phyloP scores from a whole-genome alignment of 2,329 filamentous ascomycete species.

The Monosporascus sp. region DNA sequence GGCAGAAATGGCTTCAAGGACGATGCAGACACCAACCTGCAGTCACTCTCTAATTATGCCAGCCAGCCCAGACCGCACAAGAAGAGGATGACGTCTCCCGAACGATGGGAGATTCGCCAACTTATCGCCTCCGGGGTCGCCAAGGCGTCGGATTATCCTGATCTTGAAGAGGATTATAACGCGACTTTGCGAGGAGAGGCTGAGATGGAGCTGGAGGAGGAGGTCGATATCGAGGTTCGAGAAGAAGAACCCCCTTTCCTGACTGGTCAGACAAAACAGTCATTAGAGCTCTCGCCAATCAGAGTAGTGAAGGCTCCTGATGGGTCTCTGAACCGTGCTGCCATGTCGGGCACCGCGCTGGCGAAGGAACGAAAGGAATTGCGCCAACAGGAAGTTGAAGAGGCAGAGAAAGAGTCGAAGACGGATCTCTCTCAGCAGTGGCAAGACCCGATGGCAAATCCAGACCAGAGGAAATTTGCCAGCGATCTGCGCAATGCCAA shows the following conservation, averaged over 20 bases:
- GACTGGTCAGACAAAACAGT: conserved; percentile 93
- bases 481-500: conserved; percentile 72
- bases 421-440: conserved; percentile 86
- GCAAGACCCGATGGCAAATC: conserved; percentile 92
- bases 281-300: conserved; percentile 89
- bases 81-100: conserved; percentile 93
- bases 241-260: conserved; percentile 97
- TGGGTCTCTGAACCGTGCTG: conserved; percentile 93
- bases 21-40: conserved; percentile 40
- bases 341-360: conserved; percentile 84
- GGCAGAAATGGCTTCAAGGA: conserved; percentile 46
- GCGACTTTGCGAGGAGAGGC: conserved; percentile 80
- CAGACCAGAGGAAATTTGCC: conserved; percentile 82
- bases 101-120: conserved; percentile 96
- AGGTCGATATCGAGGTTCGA: conserved; percentile 92
- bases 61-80: conserved; percentile 57
- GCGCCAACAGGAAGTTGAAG: conserved; percentile 81
- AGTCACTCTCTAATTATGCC: conserved; percentile 58
- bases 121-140: conserved; percentile 92
- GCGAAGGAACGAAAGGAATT: conserved; percentile 88
- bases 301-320: conserved; percentile 96
- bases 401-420: conserved; percentile 66
- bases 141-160: conserved; percentile 89
- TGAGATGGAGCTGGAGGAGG: conserved; percentile 87
- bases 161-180: conserved; percentile 90